Base-by-base conservation (phyloP, 163 green algal species). In the Prototheca stagnorum region DNA sequence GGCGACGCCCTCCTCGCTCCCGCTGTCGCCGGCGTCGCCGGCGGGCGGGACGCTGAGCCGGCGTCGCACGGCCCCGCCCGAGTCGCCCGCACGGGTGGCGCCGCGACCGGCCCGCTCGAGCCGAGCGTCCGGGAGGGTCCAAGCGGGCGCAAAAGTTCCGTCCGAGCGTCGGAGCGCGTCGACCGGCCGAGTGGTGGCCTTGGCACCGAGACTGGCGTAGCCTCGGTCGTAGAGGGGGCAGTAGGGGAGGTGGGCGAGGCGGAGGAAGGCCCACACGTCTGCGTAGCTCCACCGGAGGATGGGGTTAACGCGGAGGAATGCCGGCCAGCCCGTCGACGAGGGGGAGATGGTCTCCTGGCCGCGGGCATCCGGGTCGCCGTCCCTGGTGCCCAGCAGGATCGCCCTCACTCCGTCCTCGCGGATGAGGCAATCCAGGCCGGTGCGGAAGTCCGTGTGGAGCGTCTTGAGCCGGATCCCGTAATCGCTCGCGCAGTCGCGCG, bases 221-320 rank as follows among this genome's bases (percentile, higher is more conserved):
- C 85, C 85, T 1, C 61, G 35, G 62, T 93, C 76, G 59, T 95
- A 95, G 14, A 95, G 70, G n/a, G 14, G 48, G 62, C 82, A 94
- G 70, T 90, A 92, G 1, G 73, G 69, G 15, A 82, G 47, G 0
- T 40, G 1, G 0, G 52, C 54, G 5, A 37, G 41, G 5, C 56
- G 51, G 22, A 94, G 67, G 62, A 92, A 91, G 15, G 59, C 44
- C 84, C 84, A 94, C 15, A 94, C 84, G 43, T 95, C 82, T 34
- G 71, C 55, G 65, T 95, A 96, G 15, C 50, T 75, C 86, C 87
- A 96, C 55, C 92, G 70, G 35, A 95, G 59, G 24, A 97, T 85
- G 29, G 87, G 86, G 65, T 97, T 97, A 28, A 97, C 68, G 12
- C 88, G 71, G 86, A 97, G 95, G 72, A 97, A 97, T 40, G 83